These are phyloP conservation scores for Candida glaebosa DNA, from an alignment of 805 yeast species.

Conservation along the genomic window DNA sequence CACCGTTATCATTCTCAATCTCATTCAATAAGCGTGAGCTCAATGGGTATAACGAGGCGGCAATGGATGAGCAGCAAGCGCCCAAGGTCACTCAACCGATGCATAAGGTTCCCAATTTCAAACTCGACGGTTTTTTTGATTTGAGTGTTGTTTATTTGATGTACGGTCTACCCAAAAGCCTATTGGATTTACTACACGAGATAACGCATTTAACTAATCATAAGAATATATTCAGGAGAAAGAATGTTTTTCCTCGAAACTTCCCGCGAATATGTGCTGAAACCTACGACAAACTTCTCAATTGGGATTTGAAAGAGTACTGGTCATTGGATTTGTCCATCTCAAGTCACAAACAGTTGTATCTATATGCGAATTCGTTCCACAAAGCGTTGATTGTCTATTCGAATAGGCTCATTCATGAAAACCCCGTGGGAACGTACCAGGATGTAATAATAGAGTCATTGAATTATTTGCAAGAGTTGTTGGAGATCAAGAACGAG, in stretches of 20 bases:
- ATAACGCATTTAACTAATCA: constrained; percentile 49
- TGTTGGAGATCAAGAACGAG: constrained; percentile 14
- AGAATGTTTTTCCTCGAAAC: constrained; percentile 46
- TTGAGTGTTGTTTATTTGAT: constrained; percentile 33
- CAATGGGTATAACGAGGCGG: constrained; percentile 5
- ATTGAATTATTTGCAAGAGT: constrained; percentile 31
- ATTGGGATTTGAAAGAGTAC: constrained; percentile 35
- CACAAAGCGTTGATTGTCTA: constrained; percentile 44
- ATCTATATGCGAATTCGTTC: constrained; percentile 23
- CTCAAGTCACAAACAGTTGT: constrained; percentile 37
- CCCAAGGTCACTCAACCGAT: constrained; percentile 2
- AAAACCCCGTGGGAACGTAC: constrained; percentile 27
- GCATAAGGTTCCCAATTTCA: constrained; percentile 8
- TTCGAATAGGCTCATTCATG: constrained; percentile 46
- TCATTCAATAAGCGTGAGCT: constrained; percentile 18
- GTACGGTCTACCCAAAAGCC: constrained; percentile 47
- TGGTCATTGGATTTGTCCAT: constrained; percentile 38
- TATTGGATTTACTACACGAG: constrained; percentile 45
- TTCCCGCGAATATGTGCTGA: constrained; percentile 56
- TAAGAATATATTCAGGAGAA: constrained; percentile 40
- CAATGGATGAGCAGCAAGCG: constrained; percentile 2
- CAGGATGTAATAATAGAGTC: constrained; percentile 34
- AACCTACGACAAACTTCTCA: constrained; percentile 45
- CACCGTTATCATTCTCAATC: constrained; percentile 26
- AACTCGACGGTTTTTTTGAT: constrained; percentile 13